Evolutionary conservation across 2,329 filamentous ascomycete species (phyloP), one percentile per base, ranked within the genome.

Genomic region (Colletotrichum sp.): DNA sequence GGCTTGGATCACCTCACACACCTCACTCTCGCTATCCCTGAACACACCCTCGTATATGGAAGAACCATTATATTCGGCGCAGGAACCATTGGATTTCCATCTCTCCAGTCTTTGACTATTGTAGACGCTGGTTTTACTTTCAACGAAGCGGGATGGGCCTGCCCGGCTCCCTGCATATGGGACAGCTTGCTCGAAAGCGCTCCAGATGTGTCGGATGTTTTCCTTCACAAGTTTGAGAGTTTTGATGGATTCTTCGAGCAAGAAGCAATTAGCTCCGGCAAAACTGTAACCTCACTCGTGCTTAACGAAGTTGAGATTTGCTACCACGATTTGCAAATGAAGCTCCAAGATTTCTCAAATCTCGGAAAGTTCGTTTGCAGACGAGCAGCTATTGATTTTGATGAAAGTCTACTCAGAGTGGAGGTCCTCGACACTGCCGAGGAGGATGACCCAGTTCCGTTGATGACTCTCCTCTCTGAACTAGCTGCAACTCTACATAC

Each of bases 261-360:
- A 21, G n/a, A 4, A 6, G 44, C 44, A 49, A 49, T 8, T 49
- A 7, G 6, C 44, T 21, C 1, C 44, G 44, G 44, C 1, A 12
- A 9, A n/a, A 49, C n/a, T 3, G 1, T 49, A 7, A 21, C n/a
- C 18, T 49, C 44, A 7, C 44, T 49, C 6, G 44, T 49, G 9
- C 44, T 49, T 13, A 21, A 13, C 44, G n/a, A 13, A 0, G 10
- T 49, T 21, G 44, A 49, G 4, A 21, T 49, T 4, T 4, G 4
- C n/a, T 49, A 49, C 3, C n/a, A 49, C 5, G n/a, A 49, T 0
- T 0, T 49, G 44, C 44, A 8, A 8, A 1, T 13, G 9, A 49
- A 13, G n/a, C n/a, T 49, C 0, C n/a, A 8, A 21, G 10, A 49
- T 8, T 21, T n/a, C n/a, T 12, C 44, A 49, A 21, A 12, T n/a